Base-by-base conservation (phyloP, 768 basidiomycete species). In the Boletus subcaerulescens region DNA sequence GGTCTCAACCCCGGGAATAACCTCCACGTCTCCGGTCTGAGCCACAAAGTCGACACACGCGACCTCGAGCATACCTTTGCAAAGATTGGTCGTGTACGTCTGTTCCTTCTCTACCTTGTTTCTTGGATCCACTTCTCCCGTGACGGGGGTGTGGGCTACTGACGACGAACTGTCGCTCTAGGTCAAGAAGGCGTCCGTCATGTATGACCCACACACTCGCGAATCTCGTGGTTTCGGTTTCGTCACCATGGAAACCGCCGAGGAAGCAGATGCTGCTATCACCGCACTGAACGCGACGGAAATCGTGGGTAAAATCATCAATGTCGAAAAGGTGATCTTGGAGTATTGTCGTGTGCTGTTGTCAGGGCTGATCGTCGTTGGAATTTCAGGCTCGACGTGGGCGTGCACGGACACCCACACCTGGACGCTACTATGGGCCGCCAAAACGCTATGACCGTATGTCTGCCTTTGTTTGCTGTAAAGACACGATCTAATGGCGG, bases 211-310 rank as follows among this genome's bases (percentile, higher is more conserved):
- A 9, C 85, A 86, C 65, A 84, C 83, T 36, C 81, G 83, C 45
- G 85, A 86, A 59, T 84, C 86, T 45, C 84, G 87, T 59, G 87
- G 87, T 44, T 89, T 89, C 62, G 95, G 93, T 15, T 98, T 98
- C 72, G 94, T 97, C 57, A 89, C 85, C 47, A 88, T 91, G 86
- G 86, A 85, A 70, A 81, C 82, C 24, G 68, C 60, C 9, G 95
- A 96, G 64, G 96, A 97, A 64, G 97, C 96, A 6, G 91, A 95
- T 42, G 92, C 93, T 42, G 92, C 90, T 52, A 85, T 98, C 58
- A 84, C 89, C 35, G 87, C 86, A 6, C 76, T 98, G 51, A 90
- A 93, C 68, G 81, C 81, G 22, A 87, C 89, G 45, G 92, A 93
- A 39, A 71, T 98, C 42, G 85, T 89, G 79, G 97, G 96, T 50